A percentile compares a stretch with the other conserved stretches of the same genome.
These are phyloP conservation scores for Didymella sp. DNA, from an alignment of 2,329 filamentous ascomycete species.

Conservation along the genomic window DNA sequence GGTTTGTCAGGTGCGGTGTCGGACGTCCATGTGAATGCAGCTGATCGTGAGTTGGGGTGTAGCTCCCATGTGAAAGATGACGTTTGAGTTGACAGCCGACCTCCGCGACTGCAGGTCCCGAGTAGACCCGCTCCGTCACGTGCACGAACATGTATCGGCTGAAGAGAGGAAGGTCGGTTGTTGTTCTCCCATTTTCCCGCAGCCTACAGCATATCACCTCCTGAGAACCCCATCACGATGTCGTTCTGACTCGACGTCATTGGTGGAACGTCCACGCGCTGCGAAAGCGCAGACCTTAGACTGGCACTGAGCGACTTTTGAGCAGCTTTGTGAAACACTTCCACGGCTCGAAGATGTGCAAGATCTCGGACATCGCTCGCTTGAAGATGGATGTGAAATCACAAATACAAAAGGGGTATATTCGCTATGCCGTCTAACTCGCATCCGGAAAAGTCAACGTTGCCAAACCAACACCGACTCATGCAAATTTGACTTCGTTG, in stretches of 20 bases:
- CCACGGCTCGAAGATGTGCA: constrained; percentile 3
- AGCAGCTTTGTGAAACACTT: not conserved
- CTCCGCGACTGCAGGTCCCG: constrained; percentile 30
- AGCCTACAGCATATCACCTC: constrained; percentile 12
- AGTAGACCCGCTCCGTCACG: constrained; percentile 29
- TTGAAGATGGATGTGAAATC: not conserved
- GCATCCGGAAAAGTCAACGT: constrained; percentile 11
- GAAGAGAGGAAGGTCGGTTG: constrained; percentile 12
- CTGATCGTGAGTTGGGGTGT: constrained; percentile 2
- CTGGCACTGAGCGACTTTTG: constrained; percentile 6
- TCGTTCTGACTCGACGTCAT: constrained; percentile 1
- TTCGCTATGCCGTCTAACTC: constrained; percentile 23
- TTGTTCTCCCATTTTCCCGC: constrained; percentile 17
- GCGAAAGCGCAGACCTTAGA: constrained; percentile 5
- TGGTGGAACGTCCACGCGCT: constrained; percentile 17
- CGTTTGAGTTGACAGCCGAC: constrained; percentile 31
- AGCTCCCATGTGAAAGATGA: constrained; percentile 46
- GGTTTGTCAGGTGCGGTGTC: constrained; percentile 1
- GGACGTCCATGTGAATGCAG: constrained; percentile 9
- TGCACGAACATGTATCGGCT: constrained; percentile 30
- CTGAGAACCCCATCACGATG: constrained; percentile 13
- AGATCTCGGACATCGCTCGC: constrained; percentile 6
- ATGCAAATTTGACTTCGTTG: constrained; percentile 54
- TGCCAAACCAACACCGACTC: constrained; percentile 14
- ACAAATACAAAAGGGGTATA: constrained; percentile 32